Conservation (phyloP, 352 stramenopile species). For the Pelagophyceae sp. region DNA sequence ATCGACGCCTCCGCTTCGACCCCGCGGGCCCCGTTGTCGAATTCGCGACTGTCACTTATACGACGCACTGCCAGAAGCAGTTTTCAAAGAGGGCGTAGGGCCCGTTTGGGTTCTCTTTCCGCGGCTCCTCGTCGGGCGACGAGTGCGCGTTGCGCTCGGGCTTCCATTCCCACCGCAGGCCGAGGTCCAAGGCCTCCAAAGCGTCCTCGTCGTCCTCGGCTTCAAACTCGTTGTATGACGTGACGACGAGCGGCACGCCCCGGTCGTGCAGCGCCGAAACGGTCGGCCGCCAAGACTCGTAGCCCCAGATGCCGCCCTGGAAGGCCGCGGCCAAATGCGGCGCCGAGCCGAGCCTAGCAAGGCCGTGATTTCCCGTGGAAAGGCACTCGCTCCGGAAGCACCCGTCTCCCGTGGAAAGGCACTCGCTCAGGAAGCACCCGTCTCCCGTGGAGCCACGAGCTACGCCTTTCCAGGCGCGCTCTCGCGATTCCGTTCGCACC, state of each 20-base stretch:
- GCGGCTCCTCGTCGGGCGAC: not conserved
- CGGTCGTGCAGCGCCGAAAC: slow-evolving; percentile 17
- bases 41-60: too few relatives aligned
- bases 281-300: slow-evolving; percentile 32
- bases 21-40: too few relatives aligned
- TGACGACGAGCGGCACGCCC: not conserved
- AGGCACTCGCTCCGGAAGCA: too few relatives aligned
- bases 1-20: too few relatives aligned
- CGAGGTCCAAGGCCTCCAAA: not conserved
- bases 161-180: not conserved
- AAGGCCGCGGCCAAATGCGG: slow-evolving; percentile 27
- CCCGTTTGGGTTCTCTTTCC: too few relatives aligned
- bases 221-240: not conserved
- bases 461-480: too few relatives aligned
- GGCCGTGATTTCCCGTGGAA: too few relatives aligned
- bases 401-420: too few relatives aligned
- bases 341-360: too few relatives aligned
- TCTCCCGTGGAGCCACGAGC: too few relatives aligned
- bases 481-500: too few relatives aligned
- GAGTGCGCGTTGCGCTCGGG: not conserved
- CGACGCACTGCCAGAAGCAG: not conserved
- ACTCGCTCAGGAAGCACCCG: too few relatives aligned
- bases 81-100: not conserved
- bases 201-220: slow-evolving; percentile 5
- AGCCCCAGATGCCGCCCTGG: slow-evolving; percentile 33